Conservation (phyloP, 2,329 filamentous ascomycete genomes). For the Cryphonectria nitschkei region DNA sequence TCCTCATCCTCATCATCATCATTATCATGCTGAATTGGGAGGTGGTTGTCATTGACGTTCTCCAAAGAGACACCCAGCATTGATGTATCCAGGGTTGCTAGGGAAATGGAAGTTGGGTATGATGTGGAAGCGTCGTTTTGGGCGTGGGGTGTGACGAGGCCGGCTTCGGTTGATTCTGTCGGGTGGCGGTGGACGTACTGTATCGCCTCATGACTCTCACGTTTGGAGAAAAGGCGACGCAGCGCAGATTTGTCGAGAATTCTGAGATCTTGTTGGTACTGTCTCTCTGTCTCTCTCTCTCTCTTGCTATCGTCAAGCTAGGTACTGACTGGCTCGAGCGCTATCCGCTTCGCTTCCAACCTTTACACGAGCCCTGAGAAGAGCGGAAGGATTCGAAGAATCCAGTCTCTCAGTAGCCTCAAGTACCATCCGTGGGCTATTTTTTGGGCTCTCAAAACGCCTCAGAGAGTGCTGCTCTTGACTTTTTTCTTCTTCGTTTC, state of each 20-base stretch:
- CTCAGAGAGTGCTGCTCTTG: conserved; percentile 31
- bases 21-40: conserved; percentile 19
- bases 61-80: conserved; percentile 13
- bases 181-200: conserved; percentile 16
- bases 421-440: conserved; percentile 42
- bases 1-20: conserved; percentile 23
- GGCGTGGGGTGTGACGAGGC: conserved; percentile 7
- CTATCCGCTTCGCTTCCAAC: conserved; percentile 52
- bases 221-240: conserved; percentile 41
- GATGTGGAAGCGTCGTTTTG: background rate
- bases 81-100: conserved; percentile 17
- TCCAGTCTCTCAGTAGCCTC: conserved; percentile 21
- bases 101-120: background rate
- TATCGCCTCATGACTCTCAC: conserved; percentile 37
- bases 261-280: conserved; percentile 35
- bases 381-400: conserved; percentile 31
- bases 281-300: conserved; percentile 31
- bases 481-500: background rate
- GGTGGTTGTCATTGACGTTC: conserved; percentile 10
- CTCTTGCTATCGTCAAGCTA: conserved; percentile 76
- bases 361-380: conserved; percentile 49
- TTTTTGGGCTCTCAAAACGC: conserved; percentile 37
- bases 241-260: conserved; percentile 45
- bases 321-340: conserved; percentile 63
- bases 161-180: conserved; percentile 11